phyloP scores from a whole-genome alignment of 257 asterid genomes.

The Rehmannia glutinosa region DNA sequence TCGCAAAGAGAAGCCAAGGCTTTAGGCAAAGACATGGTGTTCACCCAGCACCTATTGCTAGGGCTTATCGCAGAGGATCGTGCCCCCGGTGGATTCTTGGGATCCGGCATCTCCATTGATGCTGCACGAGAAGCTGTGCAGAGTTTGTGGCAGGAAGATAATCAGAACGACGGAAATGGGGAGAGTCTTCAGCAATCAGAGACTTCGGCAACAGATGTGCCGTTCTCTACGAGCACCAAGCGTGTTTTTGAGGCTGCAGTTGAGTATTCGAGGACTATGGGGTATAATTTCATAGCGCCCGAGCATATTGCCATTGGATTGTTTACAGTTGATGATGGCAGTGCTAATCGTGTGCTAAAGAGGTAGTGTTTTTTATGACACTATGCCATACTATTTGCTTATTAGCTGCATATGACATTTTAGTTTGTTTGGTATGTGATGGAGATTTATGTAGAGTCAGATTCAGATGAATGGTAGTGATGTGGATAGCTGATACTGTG shows the following conservation, averaged over 20 bases:
- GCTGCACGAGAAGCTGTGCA: constrained; percentile 73
- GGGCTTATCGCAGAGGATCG: constrained; percentile 97
- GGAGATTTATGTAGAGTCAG: neutral
- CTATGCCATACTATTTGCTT: neutral
- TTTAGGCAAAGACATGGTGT: constrained; percentile 66
- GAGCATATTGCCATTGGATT: constrained; percentile 92
- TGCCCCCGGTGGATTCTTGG: constrained; percentile 68
- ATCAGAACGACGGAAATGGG: constrained; percentile 20
- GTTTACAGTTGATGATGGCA: constrained; percentile 91
- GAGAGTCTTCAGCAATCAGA: constrained; percentile 31
- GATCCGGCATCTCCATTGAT: constrained; percentile 66
- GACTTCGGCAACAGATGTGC: constrained; percentile 74
- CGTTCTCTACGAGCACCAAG: constrained; percentile 67
- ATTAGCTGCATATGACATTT: constrained; percentile 4
- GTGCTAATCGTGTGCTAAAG: constrained; percentile 68
- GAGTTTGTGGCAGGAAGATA: constrained; percentile 58
- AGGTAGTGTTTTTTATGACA: constrained; percentile 40
- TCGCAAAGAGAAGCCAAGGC: constrained; percentile 87
- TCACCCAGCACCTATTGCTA: constrained; percentile 76
- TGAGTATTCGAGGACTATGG: constrained; percentile 88
- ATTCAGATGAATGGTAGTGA: neutral
- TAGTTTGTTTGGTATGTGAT: constrained; percentile 6
- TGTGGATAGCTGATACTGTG: neutral
- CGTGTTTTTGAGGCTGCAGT: constrained; percentile 95
- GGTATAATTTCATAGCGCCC: constrained; percentile 83